A percentile compares a stretch with the other conserved stretches of the same genome.
phyloP scores from a whole-genome alignment of 2,329 filamentous ascomycete genomes.

The Penicillium vulpinum region DNA sequence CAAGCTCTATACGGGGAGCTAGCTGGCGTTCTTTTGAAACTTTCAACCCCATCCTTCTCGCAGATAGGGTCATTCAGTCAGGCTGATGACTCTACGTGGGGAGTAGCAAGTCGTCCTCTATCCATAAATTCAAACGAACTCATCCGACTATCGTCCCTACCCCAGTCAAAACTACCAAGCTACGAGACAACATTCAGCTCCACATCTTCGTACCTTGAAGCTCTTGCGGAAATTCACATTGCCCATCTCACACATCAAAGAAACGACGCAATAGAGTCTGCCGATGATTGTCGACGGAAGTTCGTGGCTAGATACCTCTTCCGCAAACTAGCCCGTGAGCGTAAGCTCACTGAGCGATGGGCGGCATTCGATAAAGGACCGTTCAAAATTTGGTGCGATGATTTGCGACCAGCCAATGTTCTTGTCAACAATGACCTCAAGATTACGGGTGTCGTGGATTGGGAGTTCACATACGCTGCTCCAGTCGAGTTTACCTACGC shows the following conservation, averaged over 20 bases:
- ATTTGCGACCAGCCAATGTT: conserved; percentile 21
- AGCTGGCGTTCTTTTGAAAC: background rate
- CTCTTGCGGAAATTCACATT: background rate
- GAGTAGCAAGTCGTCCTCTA: background rate
- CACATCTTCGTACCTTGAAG: background rate
- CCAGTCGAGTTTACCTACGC: conserved; percentile 21
- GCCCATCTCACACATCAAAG: background rate
- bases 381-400: conserved; percentile 27
- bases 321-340: background rate
- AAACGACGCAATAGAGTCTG: background rate
- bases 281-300: background rate
- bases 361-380: conserved; percentile 5
- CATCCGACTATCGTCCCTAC: background rate
- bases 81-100: background rate
- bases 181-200: background rate
- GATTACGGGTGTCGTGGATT: conserved; percentile 21
- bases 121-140: background rate
- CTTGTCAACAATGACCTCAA: conserved; percentile 10
- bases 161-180: background rate
- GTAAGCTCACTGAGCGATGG: background rate
- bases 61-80: background rate
- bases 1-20: conserved; percentile 22
- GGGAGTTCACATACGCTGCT: too few relatives aligned
- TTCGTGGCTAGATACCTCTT: background rate
- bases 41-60: background rate